Base-by-base conservation (phyloP, 2,329 filamentous ascomycete genomes). In the Curvularia sp. region DNA sequence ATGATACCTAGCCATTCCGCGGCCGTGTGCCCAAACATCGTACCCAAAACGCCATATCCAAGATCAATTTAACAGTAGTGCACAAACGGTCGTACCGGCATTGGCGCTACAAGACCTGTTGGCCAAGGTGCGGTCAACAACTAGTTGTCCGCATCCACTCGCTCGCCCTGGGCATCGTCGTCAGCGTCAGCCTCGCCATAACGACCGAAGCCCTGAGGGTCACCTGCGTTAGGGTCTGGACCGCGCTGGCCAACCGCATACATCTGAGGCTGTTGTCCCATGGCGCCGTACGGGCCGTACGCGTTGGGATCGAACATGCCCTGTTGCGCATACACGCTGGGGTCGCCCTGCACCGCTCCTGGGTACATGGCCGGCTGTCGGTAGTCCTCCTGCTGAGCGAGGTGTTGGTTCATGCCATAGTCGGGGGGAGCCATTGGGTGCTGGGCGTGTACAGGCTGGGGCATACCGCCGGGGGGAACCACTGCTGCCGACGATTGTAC, bases 231-330 rank as follows among this genome's bases (percentile, higher is more conserved):
- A 15, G 74, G 75, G 34, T 78, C 76, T 43, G 74, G 74, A 13
- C 74, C 76, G 42, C 76, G 72, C 63, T 76, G 75, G 45, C 73
- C 71, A 9, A 77, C 75, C 18, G 74, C 69, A 55, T 77, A 77
- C 74, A 77, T 77, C 68, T 77, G 66, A 51, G 93, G 91, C 77
- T 96, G 92, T 64, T 90, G 86, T 68, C 90, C 88, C 85, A 97
- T 91, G 61, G 89, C 85, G 75, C 42, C 32, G 34, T 96, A 96
- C 21, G 77, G 74, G 38, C 85, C 85, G 77, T 98, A 98, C 84
- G 97, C 97, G 62, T 92, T 88, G 55, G 90, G 88, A 55, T 88
- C 84, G 73, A 93, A 97, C 84, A 97, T 96, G 63, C 87, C 82
- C 45, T 90, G 86, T 71, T 95, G 92, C 13, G 89, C 90, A 74